Base-by-base conservation (phyloP, 495 filamentous ascomycete species). In the Umbilicaria muhlenbergii region DNA sequence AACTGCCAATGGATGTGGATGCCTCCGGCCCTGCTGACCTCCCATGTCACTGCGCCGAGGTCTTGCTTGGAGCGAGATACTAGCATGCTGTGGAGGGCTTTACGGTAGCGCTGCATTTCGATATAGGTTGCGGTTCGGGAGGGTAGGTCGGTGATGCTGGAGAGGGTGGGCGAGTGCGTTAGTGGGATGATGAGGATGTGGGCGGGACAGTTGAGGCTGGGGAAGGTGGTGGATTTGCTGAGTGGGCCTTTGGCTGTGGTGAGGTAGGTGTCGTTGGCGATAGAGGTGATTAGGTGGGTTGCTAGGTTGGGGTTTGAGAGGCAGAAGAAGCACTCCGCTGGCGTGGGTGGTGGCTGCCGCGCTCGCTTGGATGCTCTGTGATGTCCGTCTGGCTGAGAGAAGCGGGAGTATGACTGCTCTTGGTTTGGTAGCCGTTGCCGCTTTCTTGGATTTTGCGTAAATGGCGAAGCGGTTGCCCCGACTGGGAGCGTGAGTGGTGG, bases 1-100 rank as follows among this genome's bases (percentile, higher is more conserved):
- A 92, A 89, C 65, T 98, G 91, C 91, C 89, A 95, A 54, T 94
- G 91, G 0, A 74, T 68, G 56, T 98, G 91, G 41, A 95, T 79
- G 17, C 86, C 85, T 11, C 69, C 68, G 2, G 63, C 65, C 14
- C 86, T 75, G 52, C 76, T 84, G 49, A 98, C 80, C 62, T 95
- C 89, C 73, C 86, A 98, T 0, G 86, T 89, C 3, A 96, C 83
- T 8, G 81, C 72, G 21, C 87, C 88, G 3, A 93, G 68, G 45
- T 65, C 61, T 54, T 68, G 59, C 48, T 65, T 62, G 14, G 44
- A 42, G 37, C 58, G 55, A 16, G 57, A 42, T n/a, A 56, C 62
- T 40, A 72, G 59, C 81, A 94, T 91, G 28, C 59, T 56, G 47
- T 89, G 83, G 28, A 95, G 59, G 0, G 81, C 64, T 32, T 65